Conservation (phyloP, 2,329 filamentous ascomycete genomes). For the Pseudogymnoascus sp. region DNA sequence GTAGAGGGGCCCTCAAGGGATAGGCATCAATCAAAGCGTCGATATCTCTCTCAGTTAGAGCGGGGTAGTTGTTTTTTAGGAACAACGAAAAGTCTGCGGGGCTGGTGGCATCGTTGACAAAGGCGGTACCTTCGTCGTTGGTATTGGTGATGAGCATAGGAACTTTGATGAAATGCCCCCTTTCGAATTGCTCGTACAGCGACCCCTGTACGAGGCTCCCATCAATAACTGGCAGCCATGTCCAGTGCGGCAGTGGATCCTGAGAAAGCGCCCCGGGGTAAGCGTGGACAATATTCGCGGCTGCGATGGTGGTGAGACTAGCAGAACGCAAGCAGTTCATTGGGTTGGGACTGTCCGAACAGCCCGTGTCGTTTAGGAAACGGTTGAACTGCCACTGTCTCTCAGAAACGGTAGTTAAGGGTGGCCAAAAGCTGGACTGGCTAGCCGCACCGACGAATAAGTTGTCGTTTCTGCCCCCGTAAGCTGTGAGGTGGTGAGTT, state of each 20-base stretch:
- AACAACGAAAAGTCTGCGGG: slow-evolving; percentile 14
- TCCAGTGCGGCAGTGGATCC: slow-evolving; percentile 24
- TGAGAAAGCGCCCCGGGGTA: slow-evolving; percentile 28
- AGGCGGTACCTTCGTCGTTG: slow-evolving; percentile 11
- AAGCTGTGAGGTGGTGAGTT: slow-evolving; percentile 22
- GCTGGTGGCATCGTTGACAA: slow-evolving; percentile 9
- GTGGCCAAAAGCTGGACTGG: slow-evolving; percentile 28
- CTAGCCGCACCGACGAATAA: slow-evolving; percentile 17
- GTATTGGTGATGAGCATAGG: slow-evolving; percentile 29
- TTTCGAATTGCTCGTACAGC: slow-evolving; percentile 27
- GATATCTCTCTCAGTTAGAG: slow-evolving; percentile 19
- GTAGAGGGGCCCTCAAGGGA: slow-evolving; percentile 17
- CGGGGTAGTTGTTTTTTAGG: slow-evolving; percentile 29
- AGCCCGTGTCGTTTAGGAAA: slow-evolving; percentile 26
- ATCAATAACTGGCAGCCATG: slow-evolving; percentile 32
- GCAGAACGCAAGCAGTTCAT: slow-evolving; percentile 29
- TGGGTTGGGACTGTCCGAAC: slow-evolving; percentile 18
- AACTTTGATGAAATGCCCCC: slow-evolving; percentile 28
- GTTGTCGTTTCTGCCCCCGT: slow-evolving; percentile 1
- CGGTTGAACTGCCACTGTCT: slow-evolving; percentile 31
- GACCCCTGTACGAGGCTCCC: slow-evolving; percentile 29
- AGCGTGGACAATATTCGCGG: slow-evolving; percentile 25
- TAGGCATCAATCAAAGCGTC: slow-evolving; percentile 22
- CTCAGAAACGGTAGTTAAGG: slow-evolving; percentile 26
- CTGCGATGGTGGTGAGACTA: slow-evolving; percentile 27